Evolutionary conservation across 768 basidiomycete species (phyloP), one percentile per base, ranked within the genome.

Genomic region (Pulveroboletus ravenelii): DNA sequence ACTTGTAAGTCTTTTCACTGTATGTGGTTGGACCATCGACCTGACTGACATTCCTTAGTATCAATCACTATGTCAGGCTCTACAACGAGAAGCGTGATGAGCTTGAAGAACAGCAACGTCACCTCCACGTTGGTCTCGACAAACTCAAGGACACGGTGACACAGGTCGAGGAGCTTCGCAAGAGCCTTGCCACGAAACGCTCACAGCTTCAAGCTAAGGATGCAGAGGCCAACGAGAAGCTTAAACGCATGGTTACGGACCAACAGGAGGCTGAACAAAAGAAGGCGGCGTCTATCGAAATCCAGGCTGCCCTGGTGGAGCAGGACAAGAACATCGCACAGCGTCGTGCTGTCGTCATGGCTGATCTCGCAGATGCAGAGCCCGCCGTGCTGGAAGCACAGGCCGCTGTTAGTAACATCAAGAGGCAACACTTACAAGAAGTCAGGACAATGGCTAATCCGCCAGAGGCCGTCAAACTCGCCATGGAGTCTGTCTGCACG

Each of bases 191-290:
- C 3, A 85, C 87, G 61, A 99, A 99, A 69, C 84, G 91, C 17
- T 82, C 86, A 3, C 93, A 98, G 61, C 79, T 99, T 29, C 83
- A 93, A 64, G 87, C 89, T 23, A 99, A 99, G 75, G 80, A 96
- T 61, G 83, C 83, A 1, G 91, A 98, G 70, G 96, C 96, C 10
- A 97, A 99, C 67, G 91, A 92, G 63, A 99, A 99, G 71, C 78
- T 99, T 36, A 86, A 90, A 68, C 90, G 92, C 50, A 98, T 99
- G 95, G 93, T 99, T 13, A 79, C 90, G 7, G 95, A 98, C 69
- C 95, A 99, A 69, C 95, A 97, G 64, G 95, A 98, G 64, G 96
- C 96, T 3, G 96, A 99, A 63, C 91, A 94, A 66, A 96, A 98
- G 80, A 97, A 97, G 65, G 78, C 89, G 2, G 93, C 92, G 0